Base-by-base conservation (phyloP, 2,329 filamentous ascomycete species). In the Daldinia eschscholtzii region DNA sequence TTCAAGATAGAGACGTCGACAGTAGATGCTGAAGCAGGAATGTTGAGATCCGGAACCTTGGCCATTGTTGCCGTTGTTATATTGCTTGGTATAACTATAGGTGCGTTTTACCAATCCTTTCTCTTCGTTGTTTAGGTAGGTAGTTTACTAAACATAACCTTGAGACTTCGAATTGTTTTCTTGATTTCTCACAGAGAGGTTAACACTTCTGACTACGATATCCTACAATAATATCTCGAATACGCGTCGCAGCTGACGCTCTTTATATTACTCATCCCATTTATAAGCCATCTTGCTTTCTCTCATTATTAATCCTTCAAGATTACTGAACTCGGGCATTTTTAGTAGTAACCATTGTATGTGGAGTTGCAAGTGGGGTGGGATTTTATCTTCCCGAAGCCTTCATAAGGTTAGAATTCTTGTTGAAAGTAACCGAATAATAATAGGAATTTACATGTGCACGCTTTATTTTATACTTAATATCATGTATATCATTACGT, bases 1-100 rank as follows among this genome's bases (percentile, higher is more conserved):
- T 80, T 70, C 60, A 80, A 76, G 70, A 80, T 79, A 28, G 75
- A 78, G 23, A 80, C 75, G 41, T 76, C 63, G 28, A 80, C 78
- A 1, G 74, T 79, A 35, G 76, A 71, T 2, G 71, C 62, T 12
- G 78, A 80, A 1, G 68, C 23, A 0, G 79, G 79, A 46, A 81
- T 79, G n/a, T 75, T 69, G 15, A 80, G 71, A 20, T 78, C 68
- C 12, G 74, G 77, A 35, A 62, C 72, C 68, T 53, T 69, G 7
- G 74, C 66, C 75, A 73, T 73, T 20, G 26, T 72, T 60, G 28
- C 52, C 30, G 23, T 23, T 10, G 33, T 9, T 35, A 35, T 35
- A 9, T 48, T 15, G 44, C 5, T 39, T 39, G 35, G 12, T 48
- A 48, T 48, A 35, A 35, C 7, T 35, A 23, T 23, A 23, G 33